Base-by-base conservation (phyloP, 305 asterid species). In the Solanum chacoense region DNA sequence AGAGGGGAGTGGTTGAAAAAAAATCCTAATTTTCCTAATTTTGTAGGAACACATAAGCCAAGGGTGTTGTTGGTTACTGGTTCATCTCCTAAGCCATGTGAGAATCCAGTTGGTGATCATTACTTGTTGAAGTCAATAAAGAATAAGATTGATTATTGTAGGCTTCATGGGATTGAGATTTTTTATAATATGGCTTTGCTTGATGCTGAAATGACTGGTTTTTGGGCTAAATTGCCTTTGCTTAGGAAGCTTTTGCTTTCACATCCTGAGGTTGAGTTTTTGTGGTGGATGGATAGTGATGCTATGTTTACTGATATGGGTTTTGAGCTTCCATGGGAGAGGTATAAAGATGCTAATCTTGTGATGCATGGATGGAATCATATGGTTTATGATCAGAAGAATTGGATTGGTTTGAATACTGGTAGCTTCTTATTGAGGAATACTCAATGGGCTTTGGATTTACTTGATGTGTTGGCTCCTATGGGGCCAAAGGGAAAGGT, bases 201-300 rank as follows among this genome's bases (percentile, higher is more conserved):
- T 63, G 98, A 96, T 88, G 94, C 98, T 37, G 98, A 96, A 88
- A 96, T 96, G 98, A 89, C 98, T 6, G 97, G 98, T 0, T 96
- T 95, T 89, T 96, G 98, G 98, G 98, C 98, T 8, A 96, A 96
- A 77, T 34, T 95, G 87, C 98, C 98, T 0, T 87, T 95, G 92
- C 91, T 96, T 69, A 90, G 98, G 92, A 96, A 94, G 95, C 94
- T 95, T 50, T 80, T 96, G 92, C 80, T 95, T 67, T 92, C 97
- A 13, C 98, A 96, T 89, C 98, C 98, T 0, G 98, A 96, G 91
- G 95, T 96, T 42, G 98, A 96, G 92, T 93, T 94, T 45, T 59
- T 96, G 26, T 96, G 98, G 98, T 96, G 98, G 98, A 95, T 96
- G 98, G 98, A 96, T 55, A 95, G 98, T 92, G 98, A 96, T 89